Evolutionary conservation across 2,329 filamentous ascomycete species (phyloP).

Genomic region (Microsporum audouinii): DNA sequence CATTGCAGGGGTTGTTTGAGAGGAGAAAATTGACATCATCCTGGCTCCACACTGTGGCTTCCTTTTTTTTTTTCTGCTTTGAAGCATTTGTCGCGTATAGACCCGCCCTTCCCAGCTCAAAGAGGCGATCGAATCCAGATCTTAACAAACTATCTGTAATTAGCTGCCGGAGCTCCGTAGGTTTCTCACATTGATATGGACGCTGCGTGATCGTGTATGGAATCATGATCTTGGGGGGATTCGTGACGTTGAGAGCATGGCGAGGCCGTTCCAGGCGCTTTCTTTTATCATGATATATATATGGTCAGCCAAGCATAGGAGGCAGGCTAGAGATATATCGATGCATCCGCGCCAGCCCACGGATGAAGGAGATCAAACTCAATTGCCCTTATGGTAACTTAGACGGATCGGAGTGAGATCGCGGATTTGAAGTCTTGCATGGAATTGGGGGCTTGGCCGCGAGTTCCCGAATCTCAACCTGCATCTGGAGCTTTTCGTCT

Average conservation of each 20-base stretch:
- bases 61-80: not conserved
- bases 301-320: not conserved
- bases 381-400: not conserved
- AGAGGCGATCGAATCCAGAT: not conserved
- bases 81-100: not conserved
- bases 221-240: too few species aligned
- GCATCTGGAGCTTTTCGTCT: not conserved
- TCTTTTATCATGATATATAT: not conserved
- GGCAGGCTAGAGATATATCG: not conserved
- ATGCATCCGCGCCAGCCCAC: not conserved
- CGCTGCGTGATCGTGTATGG: too few species aligned
- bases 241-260: not conserved
- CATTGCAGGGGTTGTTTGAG: not conserved
- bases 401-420: constrained; percentile 1
- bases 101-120: not conserved
- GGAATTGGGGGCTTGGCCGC: not conserved
- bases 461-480: not conserved
- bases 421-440: not conserved
- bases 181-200: not conserved
- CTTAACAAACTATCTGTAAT: not conserved
- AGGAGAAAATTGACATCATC: not conserved
- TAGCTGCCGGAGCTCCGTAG: not conserved
- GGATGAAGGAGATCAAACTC: not conserved
- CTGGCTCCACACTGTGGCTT: not conserved
- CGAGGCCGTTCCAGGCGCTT: not conserved